Evolutionary conservation across 2,329 filamentous ascomycete genomes (phyloP), one percentile per base, ranked within the genome.

Genomic region (Aspergillus alliaceus): DNA sequence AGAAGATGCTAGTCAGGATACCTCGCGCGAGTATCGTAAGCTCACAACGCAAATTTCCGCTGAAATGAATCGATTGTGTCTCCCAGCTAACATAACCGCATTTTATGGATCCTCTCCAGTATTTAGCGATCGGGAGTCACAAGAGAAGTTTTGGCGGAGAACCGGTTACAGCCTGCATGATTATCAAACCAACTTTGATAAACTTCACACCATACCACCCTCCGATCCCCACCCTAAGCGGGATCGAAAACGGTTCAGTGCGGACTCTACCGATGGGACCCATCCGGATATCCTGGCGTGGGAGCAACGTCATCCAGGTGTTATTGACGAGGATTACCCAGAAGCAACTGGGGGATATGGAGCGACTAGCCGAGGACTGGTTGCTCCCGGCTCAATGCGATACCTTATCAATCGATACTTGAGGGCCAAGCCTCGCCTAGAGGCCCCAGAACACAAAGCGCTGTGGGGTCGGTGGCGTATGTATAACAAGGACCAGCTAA

Each of bases 51-150:
- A 24, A n/a, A 14, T 60, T 2, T 11, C 47, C 6, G 34, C 47
- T 22, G 44, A 58, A 44, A 58, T 56, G 47, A n/a, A 58, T 35
- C 56, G 58, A 6, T 40, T 58, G 12, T 60, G 55, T 55, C 49
- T 55, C 7, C 58, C 48, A 6, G 37, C 29, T n/a, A 60, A 56
- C 15, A 58, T 58, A 34, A 55, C 32, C n/a, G n/a, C n/a, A n/a
- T n/a, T n/a, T n/a, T n/a, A n/a, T n/a, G n/a, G n/a, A n/a, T n/a
- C n/a, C n/a, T n/a, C n/a, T n/a, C n/a, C n/a, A n/a, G n/a, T n/a
- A n/a, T n/a, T n/a, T n/a, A n/a, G n/a, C n/a, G n/a, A n/a, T n/a
- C n/a, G n/a, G n/a, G n/a, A n/a, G n/a, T n/a, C n/a, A n/a, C n/a
- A n/a, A n/a, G n/a, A n/a, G n/a, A n/a, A n/a, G n/a, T n/a, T n/a